Conservation (phyloP, 148 eudicot genomes). For the Limonium bicolor region DNA sequence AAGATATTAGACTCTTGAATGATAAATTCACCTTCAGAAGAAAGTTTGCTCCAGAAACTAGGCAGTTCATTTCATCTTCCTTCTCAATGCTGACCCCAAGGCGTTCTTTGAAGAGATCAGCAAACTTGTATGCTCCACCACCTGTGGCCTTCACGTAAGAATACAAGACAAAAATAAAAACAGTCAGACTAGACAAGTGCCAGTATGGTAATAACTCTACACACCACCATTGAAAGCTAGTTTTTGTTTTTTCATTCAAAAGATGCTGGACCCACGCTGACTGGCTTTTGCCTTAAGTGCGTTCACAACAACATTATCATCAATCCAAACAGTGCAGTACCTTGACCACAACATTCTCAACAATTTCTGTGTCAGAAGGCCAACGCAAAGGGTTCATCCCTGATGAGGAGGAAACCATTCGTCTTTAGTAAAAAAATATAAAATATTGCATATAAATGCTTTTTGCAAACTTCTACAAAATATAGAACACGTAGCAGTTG, state of each 20-base stretch:
- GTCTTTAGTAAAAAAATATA: too few species aligned
- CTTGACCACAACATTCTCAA: constrained; percentile 84
- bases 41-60: constrained; percentile 91
- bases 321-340: constrained; percentile 16
- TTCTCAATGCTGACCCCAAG: constrained; percentile 95
- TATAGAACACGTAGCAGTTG: too few species aligned
- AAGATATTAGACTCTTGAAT: too few species aligned
- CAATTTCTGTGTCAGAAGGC: constrained; percentile 31
- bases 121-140: constrained; percentile 89
- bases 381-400: constrained; percentile 64
- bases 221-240: too few species aligned
- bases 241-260: too few species aligned
- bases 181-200: too few species aligned
- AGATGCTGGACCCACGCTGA: too few species aligned
- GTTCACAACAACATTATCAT: too few species aligned
- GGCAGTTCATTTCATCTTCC: constrained; percentile 94
- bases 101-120: constrained; percentile 88
- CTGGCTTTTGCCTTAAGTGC: too few species aligned
- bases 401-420: constrained; percentile 3
- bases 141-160: constrained; percentile 83
- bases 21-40: constrained; percentile 61
- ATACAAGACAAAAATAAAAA: constrained; percentile 9
- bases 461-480: too few species aligned
- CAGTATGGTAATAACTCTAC: too few species aligned
- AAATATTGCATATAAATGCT: not conserved